phyloP scores from a whole-genome alignment of 441 rosid genomes.

The Aleurites moluccanus region DNA sequence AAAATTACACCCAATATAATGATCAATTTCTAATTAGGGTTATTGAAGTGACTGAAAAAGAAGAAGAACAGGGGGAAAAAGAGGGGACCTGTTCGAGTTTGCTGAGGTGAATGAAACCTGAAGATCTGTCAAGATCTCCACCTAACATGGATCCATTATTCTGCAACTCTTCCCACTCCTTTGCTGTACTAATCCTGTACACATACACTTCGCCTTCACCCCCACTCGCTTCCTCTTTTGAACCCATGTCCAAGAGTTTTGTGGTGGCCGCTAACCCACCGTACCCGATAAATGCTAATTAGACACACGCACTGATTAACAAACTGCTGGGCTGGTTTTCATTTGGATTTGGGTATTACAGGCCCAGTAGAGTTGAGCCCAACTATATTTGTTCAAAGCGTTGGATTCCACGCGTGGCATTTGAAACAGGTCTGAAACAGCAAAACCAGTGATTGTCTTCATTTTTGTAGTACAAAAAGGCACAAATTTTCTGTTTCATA shows the following conservation, averaged over 20 bases:
- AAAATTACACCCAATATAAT: not conserved
- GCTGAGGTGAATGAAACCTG: conserved; percentile 80
- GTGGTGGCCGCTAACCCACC: not conserved
- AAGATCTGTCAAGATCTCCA: conserved; percentile 65
- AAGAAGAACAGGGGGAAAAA: not conserved
- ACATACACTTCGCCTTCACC: conserved; percentile 38
- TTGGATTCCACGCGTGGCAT: not conserved
- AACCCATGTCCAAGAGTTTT: conserved; percentile 28
- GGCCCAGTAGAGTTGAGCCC: too few species aligned
- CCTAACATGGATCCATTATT: conserved; percentile 61
- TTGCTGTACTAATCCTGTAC: conserved; percentile 70
- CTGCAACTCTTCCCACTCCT: conserved; percentile 68
- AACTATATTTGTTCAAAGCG: not conserved
- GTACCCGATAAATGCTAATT: not conserved
- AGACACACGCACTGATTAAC: too few species aligned
- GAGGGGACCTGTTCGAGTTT: conserved; percentile 60
- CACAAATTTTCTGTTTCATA: not conserved
- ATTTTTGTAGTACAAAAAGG: not conserved
- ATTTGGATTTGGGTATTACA: not conserved
- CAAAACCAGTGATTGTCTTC: not conserved
- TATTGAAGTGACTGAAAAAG: not conserved
- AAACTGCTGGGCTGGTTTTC: too few species aligned
- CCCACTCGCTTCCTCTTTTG: conserved; percentile 16
- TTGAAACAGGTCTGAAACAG: not conserved
- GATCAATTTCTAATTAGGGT: not conserved